Percentiles rank a stretch among this genome's conserved stretches.
Conservation (phyloP, 257 asterid species). For the Solanum bukasovii region DNA sequence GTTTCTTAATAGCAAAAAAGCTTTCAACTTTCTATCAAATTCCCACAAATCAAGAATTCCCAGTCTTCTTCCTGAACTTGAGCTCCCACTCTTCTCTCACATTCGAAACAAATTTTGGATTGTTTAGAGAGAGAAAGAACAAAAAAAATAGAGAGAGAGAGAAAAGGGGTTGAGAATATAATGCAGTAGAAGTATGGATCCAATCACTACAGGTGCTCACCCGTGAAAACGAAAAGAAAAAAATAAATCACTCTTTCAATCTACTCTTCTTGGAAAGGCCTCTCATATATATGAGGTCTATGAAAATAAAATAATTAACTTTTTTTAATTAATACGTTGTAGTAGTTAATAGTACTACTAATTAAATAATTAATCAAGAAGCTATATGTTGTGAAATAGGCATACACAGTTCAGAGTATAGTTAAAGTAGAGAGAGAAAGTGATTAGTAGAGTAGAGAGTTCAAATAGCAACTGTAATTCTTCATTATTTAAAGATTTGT, state of each 20-base stretch:
- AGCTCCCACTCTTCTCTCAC: constrained; percentile 2
- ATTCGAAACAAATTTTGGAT: constrained; percentile 5
- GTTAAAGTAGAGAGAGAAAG: background rate
- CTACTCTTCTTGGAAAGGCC: background rate
- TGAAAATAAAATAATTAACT: background rate
- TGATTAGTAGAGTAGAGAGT: background rate
- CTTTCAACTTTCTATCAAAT: constrained; percentile 16
- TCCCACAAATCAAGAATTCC: constrained; percentile 11
- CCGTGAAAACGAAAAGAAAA: constrained; percentile 19
- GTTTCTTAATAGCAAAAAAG: background rate
- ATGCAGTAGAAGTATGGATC: constrained; percentile 22
- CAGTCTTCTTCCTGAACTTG: background rate
- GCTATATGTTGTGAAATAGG: background rate
- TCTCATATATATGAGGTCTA: background rate
- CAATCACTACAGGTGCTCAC: constrained; percentile 29
- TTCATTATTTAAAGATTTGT: background rate
- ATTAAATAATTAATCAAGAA: background rate
- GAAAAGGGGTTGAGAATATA: background rate
- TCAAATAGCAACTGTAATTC: background rate
- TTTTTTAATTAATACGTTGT: background rate
- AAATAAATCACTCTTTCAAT: background rate
- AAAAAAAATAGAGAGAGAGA: background rate
- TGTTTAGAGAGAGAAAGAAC: constrained; percentile 10
- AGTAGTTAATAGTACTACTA: background rate
- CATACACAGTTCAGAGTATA: background rate